Evolutionary conservation across 164 flowering plant species (phyloP), one percentile per base, ranked within the genome.

Genomic region (Taxillus chinensis): DNA sequence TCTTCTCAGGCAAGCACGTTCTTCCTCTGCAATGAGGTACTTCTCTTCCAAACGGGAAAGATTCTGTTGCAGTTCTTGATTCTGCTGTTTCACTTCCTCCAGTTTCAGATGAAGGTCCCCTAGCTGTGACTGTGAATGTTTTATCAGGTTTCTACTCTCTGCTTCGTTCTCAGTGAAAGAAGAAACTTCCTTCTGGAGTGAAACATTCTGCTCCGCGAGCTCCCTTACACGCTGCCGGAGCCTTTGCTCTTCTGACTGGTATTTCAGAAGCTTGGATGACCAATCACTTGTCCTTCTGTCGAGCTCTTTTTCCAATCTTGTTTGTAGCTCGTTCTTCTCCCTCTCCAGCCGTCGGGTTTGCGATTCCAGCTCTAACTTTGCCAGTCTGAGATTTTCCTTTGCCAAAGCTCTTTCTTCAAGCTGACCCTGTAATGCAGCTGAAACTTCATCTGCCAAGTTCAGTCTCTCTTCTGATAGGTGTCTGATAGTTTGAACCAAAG

Each of bases 151-250:
- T 71, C 60, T 79, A 68, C 70, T 77, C 61, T 86, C 90, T 51
- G 62, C 60, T 67, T 86, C 96, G 69, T 66, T 82, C 65, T 79
- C 86, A 67, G 69, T 77, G 45, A 78, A 71, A 11, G 83, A 75
- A 59, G 89, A 83, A 12, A 85, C 83, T 73, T 95, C 96, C 70
- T 89, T 86, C 72, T 91, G 99, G 45, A 91, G 82, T 3, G 87
- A 80, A 50, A 91, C 98, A 76, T 91, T 91, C 57, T 87, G 96
- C 78, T 95, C 97, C 42, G 98, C 98, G 6, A 95, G 85, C 69
- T 95, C 96, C 71, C 92, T 76, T 48, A 89, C 90, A 58, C 99
- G 83, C 55, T 91, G 92, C 15, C 98, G 83, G 39, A 95, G 88
- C 77, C 92, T 87, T 67, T 85, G 81, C 71, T 95, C 99, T 76